Evolutionary conservation across 2,329 filamentous ascomycete genomes (phyloP).

Genomic region (Apiospora kogelbergensis): DNA sequence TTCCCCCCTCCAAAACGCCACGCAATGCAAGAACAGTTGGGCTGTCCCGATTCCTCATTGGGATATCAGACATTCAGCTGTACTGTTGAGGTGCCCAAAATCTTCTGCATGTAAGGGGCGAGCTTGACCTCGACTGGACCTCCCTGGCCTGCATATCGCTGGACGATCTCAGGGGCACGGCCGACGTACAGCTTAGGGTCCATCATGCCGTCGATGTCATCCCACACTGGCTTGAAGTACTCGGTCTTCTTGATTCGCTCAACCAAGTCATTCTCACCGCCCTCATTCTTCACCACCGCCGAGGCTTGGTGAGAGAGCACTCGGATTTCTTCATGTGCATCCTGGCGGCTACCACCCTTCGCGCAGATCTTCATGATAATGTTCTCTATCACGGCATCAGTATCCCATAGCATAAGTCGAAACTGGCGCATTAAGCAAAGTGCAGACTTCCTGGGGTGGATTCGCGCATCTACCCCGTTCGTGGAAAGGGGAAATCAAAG

Average conservation of each 20-base stretch:
- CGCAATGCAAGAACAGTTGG: slow-evolving; percentile 3
- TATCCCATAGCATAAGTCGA: not conserved
- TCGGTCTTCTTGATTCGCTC: slow-evolving; percentile 69
- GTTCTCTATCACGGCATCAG: slow-evolving; percentile 18
- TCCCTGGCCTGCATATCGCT: slow-evolving; percentile 41
- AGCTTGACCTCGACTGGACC: slow-evolving; percentile 40
- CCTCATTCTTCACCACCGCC: slow-evolving; percentile 53
- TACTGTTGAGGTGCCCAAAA: slow-evolving; percentile 34
- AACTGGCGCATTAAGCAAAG: not conserved
- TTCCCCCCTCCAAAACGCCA: not conserved
- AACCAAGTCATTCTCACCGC: slow-evolving; percentile 71
- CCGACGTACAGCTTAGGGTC: slow-evolving; percentile 56
- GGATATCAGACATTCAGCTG: slow-evolving; percentile 37
- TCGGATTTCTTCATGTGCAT: slow-evolving; percentile 58
- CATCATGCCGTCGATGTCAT: slow-evolving; percentile 67
- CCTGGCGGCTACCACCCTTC: slow-evolving; percentile 28
- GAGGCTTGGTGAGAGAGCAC: slow-evolving; percentile 78
- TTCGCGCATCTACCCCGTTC: not conserved
- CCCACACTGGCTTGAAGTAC: slow-evolving; percentile 75
- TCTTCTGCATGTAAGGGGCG: slow-evolving; percentile 36
- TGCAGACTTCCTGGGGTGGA: not conserved
- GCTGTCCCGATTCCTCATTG: not conserved
- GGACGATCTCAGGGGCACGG: slow-evolving; percentile 45
- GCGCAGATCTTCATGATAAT: slow-evolving; percentile 30
- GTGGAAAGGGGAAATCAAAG: not conserved